Conservation (phyloP, 23 red algal species). For the Gracilariopsis chorda region DNA sequence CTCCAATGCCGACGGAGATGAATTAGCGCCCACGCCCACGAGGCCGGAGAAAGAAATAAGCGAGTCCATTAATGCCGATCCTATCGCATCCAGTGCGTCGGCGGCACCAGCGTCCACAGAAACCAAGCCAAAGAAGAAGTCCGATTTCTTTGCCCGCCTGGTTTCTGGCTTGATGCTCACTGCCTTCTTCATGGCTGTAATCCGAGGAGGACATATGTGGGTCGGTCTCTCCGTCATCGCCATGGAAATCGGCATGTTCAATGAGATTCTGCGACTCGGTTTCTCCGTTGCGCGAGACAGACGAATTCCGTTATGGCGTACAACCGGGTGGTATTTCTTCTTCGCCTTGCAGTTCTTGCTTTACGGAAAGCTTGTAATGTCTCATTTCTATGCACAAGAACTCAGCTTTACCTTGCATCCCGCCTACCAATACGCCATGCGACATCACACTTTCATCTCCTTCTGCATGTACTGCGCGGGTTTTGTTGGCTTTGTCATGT, state of each 20-base stretch:
- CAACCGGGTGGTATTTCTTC: slow-evolving; percentile 86
- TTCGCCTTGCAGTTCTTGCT: slow-evolving; percentile 71
- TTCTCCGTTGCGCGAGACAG: slow-evolving; percentile 60
- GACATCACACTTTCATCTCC: slow-evolving; percentile 88
- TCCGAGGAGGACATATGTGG: slow-evolving; percentile 76
- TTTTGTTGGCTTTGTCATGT: slow-evolving; percentile 94
- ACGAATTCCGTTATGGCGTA: slow-evolving; percentile 81
- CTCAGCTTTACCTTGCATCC: slow-evolving; percentile 56
- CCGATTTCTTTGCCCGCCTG: slow-evolving; percentile 64
- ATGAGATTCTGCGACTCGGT: slow-evolving; percentile 86
- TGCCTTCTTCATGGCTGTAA: slow-evolving; percentile 33
- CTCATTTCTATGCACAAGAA: slow-evolving; percentile 83
- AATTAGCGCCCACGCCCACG: neutral
- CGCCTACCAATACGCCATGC: slow-evolving; percentile 64
- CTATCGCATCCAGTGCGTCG: neutral
- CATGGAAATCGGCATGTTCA: slow-evolving; percentile 87
- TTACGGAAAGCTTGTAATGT: slow-evolving; percentile 89
- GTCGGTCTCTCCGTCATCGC: slow-evolving; percentile 83
- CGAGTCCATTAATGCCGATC: neutral
- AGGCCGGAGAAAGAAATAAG: neutral
- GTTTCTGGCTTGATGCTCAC: slow-evolving; percentile 65
- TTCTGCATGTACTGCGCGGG: slow-evolving; percentile 84
- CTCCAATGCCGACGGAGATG: neutral
- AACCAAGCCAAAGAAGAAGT: slow-evolving; percentile 38
- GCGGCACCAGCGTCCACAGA: neutral